phyloP scores from a whole-genome alignment of 2,329 filamentous ascomycete genomes.

The Dichotomopilus funicola region DNA sequence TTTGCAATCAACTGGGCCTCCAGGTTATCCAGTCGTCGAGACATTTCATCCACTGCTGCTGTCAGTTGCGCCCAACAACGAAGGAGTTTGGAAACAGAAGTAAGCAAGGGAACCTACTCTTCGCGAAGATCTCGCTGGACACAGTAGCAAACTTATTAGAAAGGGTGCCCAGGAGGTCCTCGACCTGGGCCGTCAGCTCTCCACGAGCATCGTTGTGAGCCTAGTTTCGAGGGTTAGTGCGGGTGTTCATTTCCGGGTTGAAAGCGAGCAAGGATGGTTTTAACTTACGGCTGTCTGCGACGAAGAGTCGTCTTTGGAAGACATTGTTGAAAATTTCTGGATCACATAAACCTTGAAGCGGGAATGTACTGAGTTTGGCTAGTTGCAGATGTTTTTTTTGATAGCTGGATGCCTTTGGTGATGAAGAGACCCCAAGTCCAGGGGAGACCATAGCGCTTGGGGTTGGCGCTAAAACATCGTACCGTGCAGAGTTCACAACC shows the following conservation, averaged over 20 bases:
- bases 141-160: conserved; percentile 80
- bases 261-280: not conserved
- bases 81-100: too few relatives aligned
- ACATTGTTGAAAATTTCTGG: conserved; percentile 27
- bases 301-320: conserved; percentile 33
- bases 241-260: not conserved
- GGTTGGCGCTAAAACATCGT: too few relatives aligned
- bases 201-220: conserved; percentile 42
- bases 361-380: too few relatives aligned
- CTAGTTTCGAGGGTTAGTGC: conserved; percentile 21
- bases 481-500: too few relatives aligned
- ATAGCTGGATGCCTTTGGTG: too few relatives aligned
- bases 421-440: too few relatives aligned
- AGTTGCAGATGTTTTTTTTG: too few relatives aligned
- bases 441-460: too few relatives aligned
- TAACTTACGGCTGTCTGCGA: conserved; percentile 32
- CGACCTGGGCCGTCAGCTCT: conserved; percentile 72
- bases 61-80: conserved; percentile 1
- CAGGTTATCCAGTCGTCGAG: conserved; percentile 73
- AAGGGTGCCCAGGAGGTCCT: conserved; percentile 78
- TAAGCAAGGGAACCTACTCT: conserved; percentile 51
- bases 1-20: conserved; percentile 63
- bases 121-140: conserved; percentile 80
- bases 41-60: conserved; percentile 84
- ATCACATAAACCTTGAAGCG: too few relatives aligned